A percentile compares a stretch with the other conserved stretches of the same genome.
Conservation (phyloP, 2,329 filamentous ascomycete genomes). For the Tolypocladium ophioglossoides region DNA sequence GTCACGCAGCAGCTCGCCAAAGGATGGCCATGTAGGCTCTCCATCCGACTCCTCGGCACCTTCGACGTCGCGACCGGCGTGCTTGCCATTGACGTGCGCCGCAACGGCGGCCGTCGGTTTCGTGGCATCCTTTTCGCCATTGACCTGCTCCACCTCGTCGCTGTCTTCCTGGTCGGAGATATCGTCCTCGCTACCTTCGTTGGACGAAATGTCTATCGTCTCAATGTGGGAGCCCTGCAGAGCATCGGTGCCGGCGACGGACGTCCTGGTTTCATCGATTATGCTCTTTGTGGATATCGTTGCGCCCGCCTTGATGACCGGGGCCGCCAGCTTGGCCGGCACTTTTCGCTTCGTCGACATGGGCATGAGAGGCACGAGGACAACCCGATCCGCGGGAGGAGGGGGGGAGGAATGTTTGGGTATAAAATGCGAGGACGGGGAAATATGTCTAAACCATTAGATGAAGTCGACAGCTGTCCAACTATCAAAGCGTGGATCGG, state of each 20-base stretch:
- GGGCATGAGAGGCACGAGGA: constrained; percentile 10
- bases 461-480: neutral
- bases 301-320: constrained; percentile 41
- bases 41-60: constrained; percentile 30
- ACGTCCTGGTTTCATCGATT: constrained; percentile 48
- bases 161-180: constrained; percentile 34
- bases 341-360: constrained; percentile 55
- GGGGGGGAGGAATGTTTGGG: neutral
- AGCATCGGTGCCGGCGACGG: constrained; percentile 35
- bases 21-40: constrained; percentile 53
- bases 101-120: constrained; percentile 3
- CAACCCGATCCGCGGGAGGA: neutral
- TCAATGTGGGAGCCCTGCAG: constrained; percentile 27
- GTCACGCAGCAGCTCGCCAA: constrained; percentile 75
- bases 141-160: constrained; percentile 8
- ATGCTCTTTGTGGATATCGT: constrained; percentile 37
- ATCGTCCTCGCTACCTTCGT: constrained; percentile 37
- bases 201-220: constrained; percentile 48
- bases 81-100: constrained; percentile 15
- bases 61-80: constrained; percentile 11
- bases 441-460: neutral
- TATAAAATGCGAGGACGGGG: neutral
- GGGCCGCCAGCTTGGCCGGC: constrained; percentile 44
- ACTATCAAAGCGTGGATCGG: neutral
- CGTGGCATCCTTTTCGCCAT: constrained; percentile 7